A percentile compares a stretch with the other conserved stretches of the same genome.
These are phyloP conservation scores for Hanseniaspora uvarum DNA, from an alignment of 1,139 yeast genomes.

Conservation along the genomic window DNA sequence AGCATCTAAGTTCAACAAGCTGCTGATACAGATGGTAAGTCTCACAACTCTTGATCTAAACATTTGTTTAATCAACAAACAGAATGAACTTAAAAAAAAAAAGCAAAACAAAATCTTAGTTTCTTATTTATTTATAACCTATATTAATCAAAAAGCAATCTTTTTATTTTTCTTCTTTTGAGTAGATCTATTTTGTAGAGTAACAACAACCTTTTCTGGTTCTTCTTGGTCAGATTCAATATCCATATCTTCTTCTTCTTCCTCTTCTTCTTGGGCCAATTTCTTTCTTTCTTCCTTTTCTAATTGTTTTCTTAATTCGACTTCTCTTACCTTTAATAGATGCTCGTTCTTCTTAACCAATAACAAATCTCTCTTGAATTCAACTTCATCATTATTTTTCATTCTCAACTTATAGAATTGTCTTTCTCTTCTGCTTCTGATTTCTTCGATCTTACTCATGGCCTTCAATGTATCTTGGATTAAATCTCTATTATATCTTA, in stretches of 20 bases:
- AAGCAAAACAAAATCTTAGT: neutral
- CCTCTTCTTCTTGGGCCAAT: constrained; percentile 40
- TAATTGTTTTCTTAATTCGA: constrained; percentile 72
- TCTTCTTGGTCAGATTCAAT: constrained; percentile 34
- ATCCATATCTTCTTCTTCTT: constrained; percentile 40
- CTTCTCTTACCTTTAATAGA: constrained; percentile 81
- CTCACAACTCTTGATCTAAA: too few relatives aligned
- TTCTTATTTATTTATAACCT: neutral
- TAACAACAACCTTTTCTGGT: constrained; percentile 58
- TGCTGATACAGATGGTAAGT: too few relatives aligned
- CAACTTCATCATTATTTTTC: constrained; percentile 91
- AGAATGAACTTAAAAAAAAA: neutral
- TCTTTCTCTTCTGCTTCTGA: constrained; percentile 90
- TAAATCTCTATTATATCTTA: constrained; percentile 90
- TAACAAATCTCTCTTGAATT: constrained; percentile 75
- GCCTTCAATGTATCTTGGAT: constrained; percentile 90
- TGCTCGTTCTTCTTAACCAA: constrained; percentile 83
- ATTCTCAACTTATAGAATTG: constrained; percentile 99
- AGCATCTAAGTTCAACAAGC: too few relatives aligned
- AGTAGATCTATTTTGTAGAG: constrained; percentile 54
- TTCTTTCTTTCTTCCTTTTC: constrained; percentile 59
- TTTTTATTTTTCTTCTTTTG: constrained; percentile 37
- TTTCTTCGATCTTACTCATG: constrained; percentile 92
- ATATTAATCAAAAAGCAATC: constrained; percentile 27
- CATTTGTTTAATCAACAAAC: neutral